Evolutionary conservation across 495 filamentous ascomycete genomes (phyloP).

Genomic region (Podospora appendiculata): DNA sequence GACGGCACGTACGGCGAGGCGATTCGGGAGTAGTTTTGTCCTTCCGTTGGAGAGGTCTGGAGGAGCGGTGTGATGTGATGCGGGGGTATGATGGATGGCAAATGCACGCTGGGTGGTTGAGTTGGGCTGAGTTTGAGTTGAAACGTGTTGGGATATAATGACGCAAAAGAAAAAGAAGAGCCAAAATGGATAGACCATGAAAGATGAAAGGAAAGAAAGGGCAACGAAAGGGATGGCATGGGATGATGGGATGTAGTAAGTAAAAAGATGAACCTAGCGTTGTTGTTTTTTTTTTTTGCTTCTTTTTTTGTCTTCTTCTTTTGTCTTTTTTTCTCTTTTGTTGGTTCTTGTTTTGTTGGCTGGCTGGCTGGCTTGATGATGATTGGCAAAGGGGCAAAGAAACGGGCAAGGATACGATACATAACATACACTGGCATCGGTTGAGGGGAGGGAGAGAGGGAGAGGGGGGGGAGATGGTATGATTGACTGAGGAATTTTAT

Average conservation of each 20-base stretch:
- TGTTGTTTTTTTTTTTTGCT: background rate
- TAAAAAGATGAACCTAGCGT: background rate
- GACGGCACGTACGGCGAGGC: conserved; percentile 5
- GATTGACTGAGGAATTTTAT: too few relatives aligned
- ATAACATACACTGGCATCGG: too few relatives aligned
- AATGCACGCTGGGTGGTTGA: background rate
- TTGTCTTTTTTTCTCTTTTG: background rate
- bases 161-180: too few relatives aligned
- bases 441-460: too few relatives aligned
- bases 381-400: too few relatives aligned
- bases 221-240: background rate
- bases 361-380: background rate
- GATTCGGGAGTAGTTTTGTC: conserved; percentile 16
- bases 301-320: background rate
- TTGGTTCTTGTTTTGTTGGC: background rate
- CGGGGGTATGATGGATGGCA: background rate
- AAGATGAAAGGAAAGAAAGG: background rate
- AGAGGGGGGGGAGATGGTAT: too few relatives aligned
- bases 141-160: too few relatives aligned
- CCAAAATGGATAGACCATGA: too few relatives aligned
- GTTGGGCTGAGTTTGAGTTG: background rate
- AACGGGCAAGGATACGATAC: too few relatives aligned
- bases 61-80: background rate
- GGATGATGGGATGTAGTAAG: too few relatives aligned
- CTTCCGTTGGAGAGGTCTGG: too few relatives aligned